Evolutionary conservation across 768 basidiomycete species (phyloP), one percentile per base, ranked within the genome.

Genomic region (Ramaria sp.): DNA sequence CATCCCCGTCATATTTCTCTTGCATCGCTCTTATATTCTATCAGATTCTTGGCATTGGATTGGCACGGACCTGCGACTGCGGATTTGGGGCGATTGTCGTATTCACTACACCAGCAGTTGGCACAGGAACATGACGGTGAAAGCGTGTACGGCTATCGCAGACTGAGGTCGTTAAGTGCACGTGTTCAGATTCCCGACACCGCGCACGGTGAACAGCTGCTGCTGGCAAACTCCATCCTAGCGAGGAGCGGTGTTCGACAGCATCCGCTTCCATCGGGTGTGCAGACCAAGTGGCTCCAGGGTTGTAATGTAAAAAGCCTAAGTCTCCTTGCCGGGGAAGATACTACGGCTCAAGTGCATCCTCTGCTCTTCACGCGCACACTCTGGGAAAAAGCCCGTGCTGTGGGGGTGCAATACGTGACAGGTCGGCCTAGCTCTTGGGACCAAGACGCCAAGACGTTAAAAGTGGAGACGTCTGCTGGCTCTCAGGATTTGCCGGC

Each of bases 41-140:
- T 63, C 8, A 70, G 70, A n/a, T 71, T 76, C 61, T 60, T 77
- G 57, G 74, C 75, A 1, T 66, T 69, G 59, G 73, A 71, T 61
- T 70, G 71, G 69, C 53, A 55, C 28, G 66, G 67, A 47, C 55
- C 64, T 42, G 53, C 67, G 48, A 42, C 66, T 56, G 57, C 60
- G 13, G 54, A 61, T 28, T 64, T 74, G 38, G 65, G 70, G 55
- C 61, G 60, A 24, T 63, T 70, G 59, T 68, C 69, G 45, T 74
- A 64, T 61, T 61, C 65, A 12, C 63, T 73, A 25, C 75, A 77
- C 61, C 58, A 58, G 50, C 60, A 65, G 38, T 60, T 78, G 41
- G 73, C 73, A 0, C 58, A 64, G 30, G 55, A 67, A 55, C 64
- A 70, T 53, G 65, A 64, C 27, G 75, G 73, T 5, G 58, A 57